Percentiles rank a stretch among this genome's conserved stretches.
These are phyloP conservation scores for Candida endomychidarum DNA, from an alignment of 805 yeast species.

Conservation along the genomic window DNA sequence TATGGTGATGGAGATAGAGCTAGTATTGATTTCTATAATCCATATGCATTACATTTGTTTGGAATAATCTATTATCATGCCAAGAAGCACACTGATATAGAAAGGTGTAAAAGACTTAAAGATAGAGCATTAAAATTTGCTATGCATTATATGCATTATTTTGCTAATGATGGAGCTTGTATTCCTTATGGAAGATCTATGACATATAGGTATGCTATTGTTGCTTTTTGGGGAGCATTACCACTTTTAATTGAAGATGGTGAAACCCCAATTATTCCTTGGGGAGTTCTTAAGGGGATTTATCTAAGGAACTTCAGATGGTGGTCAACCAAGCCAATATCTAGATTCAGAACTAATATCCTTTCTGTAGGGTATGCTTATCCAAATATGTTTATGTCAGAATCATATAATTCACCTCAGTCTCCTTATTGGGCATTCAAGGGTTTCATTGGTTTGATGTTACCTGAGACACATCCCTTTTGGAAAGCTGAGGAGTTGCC, in stretches of 20 bases:
- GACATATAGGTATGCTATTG: slow-evolving; percentile 14
- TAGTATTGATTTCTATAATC: slow-evolving; percentile 27
- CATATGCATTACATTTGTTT: slow-evolving; percentile 30
- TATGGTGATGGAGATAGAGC: slow-evolving; percentile 25
- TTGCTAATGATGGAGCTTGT: slow-evolving; percentile 15
- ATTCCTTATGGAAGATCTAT: slow-evolving; percentile 16
- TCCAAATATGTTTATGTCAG: slow-evolving; percentile 14
- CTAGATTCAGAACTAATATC: slow-evolving; percentile 9
- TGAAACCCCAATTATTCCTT: slow-evolving; percentile 11
- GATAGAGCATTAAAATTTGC: slow-evolving; percentile 23
- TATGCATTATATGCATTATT: slow-evolving; percentile 21
- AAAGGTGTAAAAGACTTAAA: slow-evolving; percentile 14
- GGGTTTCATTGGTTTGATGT: slow-evolving; percentile 11
- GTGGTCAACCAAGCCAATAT: slow-evolving; percentile 16
- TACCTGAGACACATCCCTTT: slow-evolving; percentile 13
- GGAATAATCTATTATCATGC: slow-evolving; percentile 21
- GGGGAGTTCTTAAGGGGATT: slow-evolving; percentile 16
- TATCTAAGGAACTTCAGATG: slow-evolving; percentile 12
- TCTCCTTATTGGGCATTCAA: slow-evolving; percentile 17
- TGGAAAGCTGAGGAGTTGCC: slow-evolving; percentile 12
- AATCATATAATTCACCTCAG: slow-evolving; percentile 16
- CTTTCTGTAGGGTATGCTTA: slow-evolving; percentile 14
- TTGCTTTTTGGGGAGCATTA: slow-evolving; percentile 16
- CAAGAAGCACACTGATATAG: slow-evolving; percentile 15
- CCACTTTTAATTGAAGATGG: slow-evolving; percentile 6